phyloP scores from a whole-genome alignment of 1,284 basidiomycete species.

The Malassezia restricta region DNA sequence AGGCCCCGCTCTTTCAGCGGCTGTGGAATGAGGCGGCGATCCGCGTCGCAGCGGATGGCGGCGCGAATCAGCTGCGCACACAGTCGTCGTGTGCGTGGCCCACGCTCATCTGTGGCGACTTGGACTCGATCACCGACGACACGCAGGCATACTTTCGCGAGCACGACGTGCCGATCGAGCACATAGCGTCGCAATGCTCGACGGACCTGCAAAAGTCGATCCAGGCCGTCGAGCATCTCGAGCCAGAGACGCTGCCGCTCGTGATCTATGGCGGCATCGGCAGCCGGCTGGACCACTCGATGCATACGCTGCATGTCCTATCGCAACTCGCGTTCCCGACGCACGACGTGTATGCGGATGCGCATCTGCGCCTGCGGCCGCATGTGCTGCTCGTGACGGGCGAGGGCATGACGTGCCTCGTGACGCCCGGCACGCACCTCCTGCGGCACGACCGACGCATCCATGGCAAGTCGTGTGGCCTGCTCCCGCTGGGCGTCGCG shows the following conservation, averaged over 20 bases:
- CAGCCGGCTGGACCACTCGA: slow-evolving; percentile 83
- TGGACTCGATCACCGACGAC: slow-evolving; percentile 69
- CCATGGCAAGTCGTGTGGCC: slow-evolving; percentile 78
- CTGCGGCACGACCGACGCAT: slow-evolving; percentile 62
- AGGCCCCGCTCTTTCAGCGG: background rate
- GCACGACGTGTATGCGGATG: background rate
- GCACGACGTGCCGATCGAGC: slow-evolving; percentile 59
- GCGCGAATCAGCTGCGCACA: slow-evolving; percentile 65
- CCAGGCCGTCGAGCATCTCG: slow-evolving; percentile 52
- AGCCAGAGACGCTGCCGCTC: slow-evolving; percentile 48
- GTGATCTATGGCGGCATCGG: slow-evolving; percentile 76
- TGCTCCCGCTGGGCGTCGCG: slow-evolving; percentile 65
- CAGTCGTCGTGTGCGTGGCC: slow-evolving; percentile 48
- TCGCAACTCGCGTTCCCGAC: slow-evolving; percentile 56
- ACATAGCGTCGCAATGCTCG: slow-evolving; percentile 64
- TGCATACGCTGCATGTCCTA: slow-evolving; percentile 74
- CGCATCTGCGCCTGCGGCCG: slow-evolving; percentile 49
- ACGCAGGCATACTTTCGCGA: slow-evolving; percentile 59
- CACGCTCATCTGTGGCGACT: slow-evolving; percentile 76
- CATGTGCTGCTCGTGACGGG: slow-evolving; percentile 68
- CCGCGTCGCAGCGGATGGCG: slow-evolving; percentile 71
- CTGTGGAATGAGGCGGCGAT: slow-evolving; percentile 23
- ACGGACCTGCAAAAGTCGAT: slow-evolving; percentile 95
- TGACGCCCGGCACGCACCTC: slow-evolving; percentile 67
- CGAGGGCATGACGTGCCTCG: slow-evolving; percentile 76